These are phyloP conservation scores for Phytophthora kernoviae DNA, from an alignment of 352 stramenopile genomes.

Conservation along the genomic window DNA sequence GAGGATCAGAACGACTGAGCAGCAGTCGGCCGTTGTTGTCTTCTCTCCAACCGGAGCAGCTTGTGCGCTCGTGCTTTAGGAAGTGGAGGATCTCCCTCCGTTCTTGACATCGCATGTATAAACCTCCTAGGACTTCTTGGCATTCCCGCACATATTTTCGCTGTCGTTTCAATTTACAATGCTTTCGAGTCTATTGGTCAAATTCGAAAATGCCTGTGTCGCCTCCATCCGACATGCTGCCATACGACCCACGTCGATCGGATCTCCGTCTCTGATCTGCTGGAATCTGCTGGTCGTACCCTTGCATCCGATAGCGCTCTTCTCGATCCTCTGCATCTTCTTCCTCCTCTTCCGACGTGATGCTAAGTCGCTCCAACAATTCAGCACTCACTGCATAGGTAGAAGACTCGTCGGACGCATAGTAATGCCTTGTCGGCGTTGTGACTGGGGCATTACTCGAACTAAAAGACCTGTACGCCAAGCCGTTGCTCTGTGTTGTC, in stretches of 20 bases:
- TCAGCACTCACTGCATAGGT: slow-evolving; percentile 38
- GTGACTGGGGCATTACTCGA: slow-evolving; percentile 12
- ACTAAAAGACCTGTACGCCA: slow-evolving; percentile 31
- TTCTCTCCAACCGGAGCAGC: no score
- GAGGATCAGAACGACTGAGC: no score
- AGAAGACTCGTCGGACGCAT: slow-evolving; percentile 37
- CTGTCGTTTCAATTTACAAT: slow-evolving; percentile 22
- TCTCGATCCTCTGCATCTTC: slow-evolving; percentile 26
- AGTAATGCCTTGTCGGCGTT: slow-evolving; percentile 31
- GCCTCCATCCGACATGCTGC: slow-evolving; percentile 46
- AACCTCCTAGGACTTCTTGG: slow-evolving; percentile 4
- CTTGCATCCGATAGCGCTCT: slow-evolving; percentile 32
- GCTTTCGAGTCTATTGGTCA: slow-evolving; percentile 56
- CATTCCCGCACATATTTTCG: slow-evolving; percentile 16
- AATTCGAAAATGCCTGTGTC: slow-evolving; percentile 80
- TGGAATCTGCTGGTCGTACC: slow-evolving; percentile 21
- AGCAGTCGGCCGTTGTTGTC: no score
- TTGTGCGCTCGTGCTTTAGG: no score
- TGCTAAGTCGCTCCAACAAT: slow-evolving; percentile 39
- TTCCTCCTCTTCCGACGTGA: slow-evolving; percentile 41
- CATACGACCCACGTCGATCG: slow-evolving; percentile 59
- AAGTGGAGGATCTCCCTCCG: no score
- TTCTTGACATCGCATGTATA: slow-evolving; percentile 3
- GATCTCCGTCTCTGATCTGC: slow-evolving; percentile 30
- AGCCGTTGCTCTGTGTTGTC: slow-evolving; percentile 25